These are phyloP conservation scores for Backusella australiensis DNA, from an alignment of 192 early-diverging fungal genomes.

Conservation along the genomic window DNA sequence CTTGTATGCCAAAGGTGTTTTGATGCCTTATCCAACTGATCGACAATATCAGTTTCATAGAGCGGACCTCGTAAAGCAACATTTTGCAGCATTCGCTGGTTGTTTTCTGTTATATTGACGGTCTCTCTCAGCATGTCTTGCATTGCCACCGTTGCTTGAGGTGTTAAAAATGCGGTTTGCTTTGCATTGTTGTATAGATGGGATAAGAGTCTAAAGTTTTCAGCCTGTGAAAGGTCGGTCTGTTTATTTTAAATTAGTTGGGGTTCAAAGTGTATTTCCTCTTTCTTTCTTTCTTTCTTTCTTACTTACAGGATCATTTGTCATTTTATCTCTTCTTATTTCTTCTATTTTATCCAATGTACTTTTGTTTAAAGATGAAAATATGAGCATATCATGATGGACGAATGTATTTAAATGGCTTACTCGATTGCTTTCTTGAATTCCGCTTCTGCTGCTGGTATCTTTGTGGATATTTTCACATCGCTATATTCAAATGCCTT, in stretches of 20 bases:
- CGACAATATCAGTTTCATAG: not conserved
- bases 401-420: not conserved
- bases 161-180: not conserved
- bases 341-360: not conserved
- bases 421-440: not conserved
- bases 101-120: slow-evolving; percentile 8
- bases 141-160: not conserved
- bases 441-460: not conserved
- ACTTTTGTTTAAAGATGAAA: not conserved
- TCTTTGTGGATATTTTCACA: not conserved
- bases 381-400: not conserved
- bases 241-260: not conserved
- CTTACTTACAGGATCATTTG: not conserved
- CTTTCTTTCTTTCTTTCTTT: not conserved
- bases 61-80: not conserved
- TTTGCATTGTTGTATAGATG: not conserved
- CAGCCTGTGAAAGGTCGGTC: not conserved
- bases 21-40: not conserved
- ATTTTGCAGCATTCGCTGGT: not conserved
- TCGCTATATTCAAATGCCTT: not conserved
- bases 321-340: not conserved
- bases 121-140: not conserved
- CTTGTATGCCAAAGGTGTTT: not conserved
- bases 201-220: not conserved
- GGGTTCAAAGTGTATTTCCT: not conserved